Conservation (phyloP, 2,329 filamentous ascomycete species). For the Raffaelea ambrosiae region DNA sequence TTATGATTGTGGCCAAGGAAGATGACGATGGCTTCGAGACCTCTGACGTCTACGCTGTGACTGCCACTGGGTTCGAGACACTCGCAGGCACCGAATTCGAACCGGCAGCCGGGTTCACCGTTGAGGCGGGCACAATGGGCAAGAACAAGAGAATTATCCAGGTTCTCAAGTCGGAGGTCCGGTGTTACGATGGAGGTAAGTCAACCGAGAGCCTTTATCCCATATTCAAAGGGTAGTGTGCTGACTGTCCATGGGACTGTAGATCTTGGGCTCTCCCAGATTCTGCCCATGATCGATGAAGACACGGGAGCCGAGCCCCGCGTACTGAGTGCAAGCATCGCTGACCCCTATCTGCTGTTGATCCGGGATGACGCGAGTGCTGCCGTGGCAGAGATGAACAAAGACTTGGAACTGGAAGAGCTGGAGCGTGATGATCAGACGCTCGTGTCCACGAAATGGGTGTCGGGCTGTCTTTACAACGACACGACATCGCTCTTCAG, state of each 20-base stretch:
- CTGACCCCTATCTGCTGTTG: constrained; percentile 77
- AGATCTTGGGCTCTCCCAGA: constrained; percentile 85
- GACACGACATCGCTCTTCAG: constrained; percentile 51
- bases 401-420: constrained; percentile 78
- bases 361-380: constrained; percentile 77
- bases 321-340: constrained; percentile 73
- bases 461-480: constrained; percentile 75
- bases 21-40: constrained; percentile 62
- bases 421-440: constrained; percentile 54
- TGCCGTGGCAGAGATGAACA: constrained; percentile 70
- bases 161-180: constrained; percentile 75
- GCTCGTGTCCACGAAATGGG: constrained; percentile 60
- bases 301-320: constrained; percentile 74
- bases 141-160: constrained; percentile 76
- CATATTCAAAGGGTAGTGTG: no score
- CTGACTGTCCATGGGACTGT: constrained; percentile 13
- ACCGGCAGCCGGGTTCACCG: constrained; percentile 73
- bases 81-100: constrained; percentile 86
- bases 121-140: constrained; percentile 80
- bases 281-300: constrained; percentile 87
- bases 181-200: constrained; percentile 84
- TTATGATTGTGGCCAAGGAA: constrained; percentile 73
- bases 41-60: constrained; percentile 69
- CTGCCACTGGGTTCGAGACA: constrained; percentile 64
- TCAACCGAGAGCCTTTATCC: no score